phyloP scores from a whole-genome alignment of 805 yeast genomes.

The baker's yeast (Saccharomyces cerevisiae) region DNA sequence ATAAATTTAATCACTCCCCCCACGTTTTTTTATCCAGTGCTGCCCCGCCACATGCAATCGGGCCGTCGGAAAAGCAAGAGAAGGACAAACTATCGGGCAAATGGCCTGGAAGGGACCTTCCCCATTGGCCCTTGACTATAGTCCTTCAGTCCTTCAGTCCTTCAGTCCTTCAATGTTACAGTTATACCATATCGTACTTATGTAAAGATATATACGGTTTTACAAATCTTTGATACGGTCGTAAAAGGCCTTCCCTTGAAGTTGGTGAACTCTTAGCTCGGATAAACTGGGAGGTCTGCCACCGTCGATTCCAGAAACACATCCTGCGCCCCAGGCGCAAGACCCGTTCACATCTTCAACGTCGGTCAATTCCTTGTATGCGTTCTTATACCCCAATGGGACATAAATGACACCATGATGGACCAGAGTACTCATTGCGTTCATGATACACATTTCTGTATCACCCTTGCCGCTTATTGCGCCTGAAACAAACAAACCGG shows the following conservation, averaged over 20 bases:
- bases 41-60: background rate
- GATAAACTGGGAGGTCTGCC: conserved; percentile 55
- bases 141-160: too few species aligned
- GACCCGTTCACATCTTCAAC: conserved; percentile 67
- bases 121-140: background rate
- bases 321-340: conserved; percentile 83
- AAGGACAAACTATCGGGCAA: background rate
- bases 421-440: conserved; percentile 52
- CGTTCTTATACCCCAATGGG: conserved; percentile 65
- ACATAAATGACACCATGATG: conserved; percentile 79
- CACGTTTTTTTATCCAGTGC: background rate
- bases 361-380: conserved; percentile 45
- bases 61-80: background rate
- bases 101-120: background rate
- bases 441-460: conserved; percentile 63
- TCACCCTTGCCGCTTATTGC: conserved; percentile 42
- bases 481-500: conserved; percentile 66
- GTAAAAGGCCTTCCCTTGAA: conserved; percentile 62
- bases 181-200: background rate
- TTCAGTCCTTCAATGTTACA: background rate
- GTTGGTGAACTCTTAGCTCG: conserved; percentile 54
- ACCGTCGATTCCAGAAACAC: conserved; percentile 70
- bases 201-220: background rate
- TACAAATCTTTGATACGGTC: conserved; percentile 33
- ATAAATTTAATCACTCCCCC: background rate